A percentile compares a stretch with the other conserved stretches of the same genome.
Conservation (phyloP, 805 yeast genomes). For the Wickerhamomyces canadensis region DNA sequence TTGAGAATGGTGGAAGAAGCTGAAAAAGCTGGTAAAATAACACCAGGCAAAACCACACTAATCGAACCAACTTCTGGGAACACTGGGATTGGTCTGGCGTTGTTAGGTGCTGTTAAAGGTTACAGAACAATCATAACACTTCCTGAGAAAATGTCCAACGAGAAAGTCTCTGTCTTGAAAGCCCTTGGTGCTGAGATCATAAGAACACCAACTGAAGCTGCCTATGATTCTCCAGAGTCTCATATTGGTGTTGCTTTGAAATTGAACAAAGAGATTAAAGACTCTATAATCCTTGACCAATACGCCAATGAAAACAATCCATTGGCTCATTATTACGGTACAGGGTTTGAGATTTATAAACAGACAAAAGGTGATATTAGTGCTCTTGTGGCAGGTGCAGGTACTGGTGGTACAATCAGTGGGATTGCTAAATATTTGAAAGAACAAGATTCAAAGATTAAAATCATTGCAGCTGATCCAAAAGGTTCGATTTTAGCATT, state of each 20-base stretch:
- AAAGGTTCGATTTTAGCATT: slow-evolving; percentile 78
- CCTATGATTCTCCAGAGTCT: slow-evolving; percentile 88
- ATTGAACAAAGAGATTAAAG: slow-evolving; percentile 77
- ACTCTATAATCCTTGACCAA: slow-evolving; percentile 80
- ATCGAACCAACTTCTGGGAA: slow-evolving; percentile 91
- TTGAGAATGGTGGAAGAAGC: slow-evolving; percentile 83
- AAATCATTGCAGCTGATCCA: slow-evolving; percentile 80
- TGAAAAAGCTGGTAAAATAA: slow-evolving; percentile 68
- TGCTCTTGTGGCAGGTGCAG: slow-evolving; percentile 85
- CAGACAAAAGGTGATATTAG: slow-evolving; percentile 69
- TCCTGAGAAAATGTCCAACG: slow-evolving; percentile 91
- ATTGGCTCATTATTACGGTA: slow-evolving; percentile 75
- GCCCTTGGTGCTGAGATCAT: slow-evolving; percentile 89
- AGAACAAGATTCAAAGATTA: slow-evolving; percentile 56
- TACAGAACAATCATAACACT: slow-evolving; percentile 82
- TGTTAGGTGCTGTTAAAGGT: slow-evolving; percentile 82
- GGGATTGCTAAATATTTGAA: slow-evolving; percentile 77
- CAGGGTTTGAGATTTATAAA: slow-evolving; percentile 81
- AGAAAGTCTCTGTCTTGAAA: slow-evolving; percentile 80
- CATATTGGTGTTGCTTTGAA: slow-evolving; percentile 85
- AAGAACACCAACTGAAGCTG: slow-evolving; percentile 89
- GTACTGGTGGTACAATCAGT: slow-evolving; percentile 88
- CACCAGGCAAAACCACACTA: slow-evolving; percentile 80
- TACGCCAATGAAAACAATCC: slow-evolving; percentile 77
- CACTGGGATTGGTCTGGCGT: slow-evolving; percentile 90